A percentile compares a stretch with the other conserved stretches of the same genome.
These are phyloP conservation scores for Pseudopyrenochaeta lycopersici DNA, from an alignment of 2,329 filamentous ascomycete species.

Conservation along the genomic window DNA sequence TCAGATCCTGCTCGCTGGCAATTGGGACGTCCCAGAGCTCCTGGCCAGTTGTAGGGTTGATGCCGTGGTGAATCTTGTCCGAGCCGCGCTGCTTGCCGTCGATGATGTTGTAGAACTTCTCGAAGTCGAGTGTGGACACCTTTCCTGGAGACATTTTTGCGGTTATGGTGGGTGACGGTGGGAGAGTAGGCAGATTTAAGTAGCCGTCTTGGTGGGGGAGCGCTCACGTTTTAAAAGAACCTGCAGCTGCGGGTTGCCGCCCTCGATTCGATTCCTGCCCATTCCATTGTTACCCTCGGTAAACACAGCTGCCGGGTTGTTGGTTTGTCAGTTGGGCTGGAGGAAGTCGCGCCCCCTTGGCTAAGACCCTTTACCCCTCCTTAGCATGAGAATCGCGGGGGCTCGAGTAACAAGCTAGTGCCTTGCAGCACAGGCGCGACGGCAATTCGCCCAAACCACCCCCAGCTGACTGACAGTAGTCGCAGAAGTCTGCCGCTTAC, in stretches of 20 bases:
- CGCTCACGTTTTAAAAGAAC: neutral
- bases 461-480: neutral
- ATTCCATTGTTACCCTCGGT: conserved; percentile 10
- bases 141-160: conserved; percentile 57
- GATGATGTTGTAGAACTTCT: conserved; percentile 63
- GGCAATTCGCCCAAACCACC: neutral
- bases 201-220: neutral
- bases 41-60: conserved; percentile 62
- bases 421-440: conserved; percentile 3
- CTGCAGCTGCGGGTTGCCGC: conserved; percentile 1
- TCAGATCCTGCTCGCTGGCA: conserved; percentile 58
- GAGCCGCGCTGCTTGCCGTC: conserved; percentile 59
- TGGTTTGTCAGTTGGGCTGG: neutral
- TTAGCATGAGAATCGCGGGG: conserved; percentile 23
- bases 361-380: conserved; percentile 22
- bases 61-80: conserved; percentile 53
- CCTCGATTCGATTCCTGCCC: neutral
- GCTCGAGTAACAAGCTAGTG: conserved; percentile 11
- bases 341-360: conserved; percentile 8
- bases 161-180: conserved; percentile 1
- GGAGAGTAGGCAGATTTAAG: neutral
- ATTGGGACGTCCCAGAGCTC: conserved; percentile 62
- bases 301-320: neutral
- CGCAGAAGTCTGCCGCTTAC: neutral
- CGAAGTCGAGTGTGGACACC: conserved; percentile 49